A percentile compares a stretch with the other conserved stretches of the same genome.
Evolutionary conservation across 768 basidiomycete species (phyloP).

Genomic region (Hericium rajendrae): DNA sequence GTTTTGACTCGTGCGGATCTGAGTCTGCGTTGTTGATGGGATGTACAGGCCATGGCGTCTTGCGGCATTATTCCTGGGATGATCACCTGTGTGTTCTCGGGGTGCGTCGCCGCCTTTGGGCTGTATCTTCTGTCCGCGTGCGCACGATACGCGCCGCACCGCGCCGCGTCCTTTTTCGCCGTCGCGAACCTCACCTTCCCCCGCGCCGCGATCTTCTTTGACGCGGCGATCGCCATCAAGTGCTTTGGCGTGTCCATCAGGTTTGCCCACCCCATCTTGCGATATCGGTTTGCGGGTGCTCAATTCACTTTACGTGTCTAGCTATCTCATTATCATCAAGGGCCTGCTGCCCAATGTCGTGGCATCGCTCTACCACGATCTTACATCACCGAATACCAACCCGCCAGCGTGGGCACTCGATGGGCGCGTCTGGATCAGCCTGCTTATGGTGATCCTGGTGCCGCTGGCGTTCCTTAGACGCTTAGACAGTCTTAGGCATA

Average conservation of each 20-base stretch:
- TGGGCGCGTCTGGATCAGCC: conserved; percentile 73
- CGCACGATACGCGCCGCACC: conserved; percentile 64
- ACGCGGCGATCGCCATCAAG: conserved; percentile 89
- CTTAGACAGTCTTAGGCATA: conserved; percentile 80
- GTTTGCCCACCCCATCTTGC: conserved; percentile 28
- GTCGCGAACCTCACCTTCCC: conserved; percentile 85
- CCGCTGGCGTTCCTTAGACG: conserved; percentile 79
- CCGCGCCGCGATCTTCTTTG: conserved; percentile 78
- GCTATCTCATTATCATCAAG: conserved; percentile 88
- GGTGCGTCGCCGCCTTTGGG: conserved; percentile 68
- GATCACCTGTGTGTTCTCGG: conserved; percentile 79
- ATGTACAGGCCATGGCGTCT: conserved; percentile 72
- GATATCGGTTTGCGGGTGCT: neutral
- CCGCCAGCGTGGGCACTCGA: conserved; percentile 71
- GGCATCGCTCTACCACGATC: conserved; percentile 68
- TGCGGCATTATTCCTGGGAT: conserved; percentile 86
- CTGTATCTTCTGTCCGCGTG: conserved; percentile 82
- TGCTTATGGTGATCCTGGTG: conserved; percentile 67
- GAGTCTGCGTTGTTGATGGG: neutral
- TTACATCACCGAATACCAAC: conserved; percentile 50
- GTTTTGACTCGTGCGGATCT: conserved; percentile 8
- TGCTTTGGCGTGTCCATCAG: conserved; percentile 96
- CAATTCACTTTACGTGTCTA: conserved; percentile 18
- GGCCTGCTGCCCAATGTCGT: conserved; percentile 90
- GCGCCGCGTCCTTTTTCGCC: conserved; percentile 76